phyloP scores from a whole-genome alignment of 441 rosid genomes.

The Populus hybrid region DNA sequence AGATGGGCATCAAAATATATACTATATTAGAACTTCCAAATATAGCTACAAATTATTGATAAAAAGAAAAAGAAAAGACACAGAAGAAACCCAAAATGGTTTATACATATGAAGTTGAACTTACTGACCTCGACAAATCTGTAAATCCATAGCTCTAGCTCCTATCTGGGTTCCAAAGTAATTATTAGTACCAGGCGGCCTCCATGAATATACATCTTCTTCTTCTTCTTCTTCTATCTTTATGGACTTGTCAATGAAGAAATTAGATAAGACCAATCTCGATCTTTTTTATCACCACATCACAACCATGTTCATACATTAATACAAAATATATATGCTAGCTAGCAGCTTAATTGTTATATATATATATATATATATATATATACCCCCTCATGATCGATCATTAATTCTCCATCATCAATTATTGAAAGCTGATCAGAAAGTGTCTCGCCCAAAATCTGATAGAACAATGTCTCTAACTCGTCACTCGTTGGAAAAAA shows the following conservation, averaged over 20 bases:
- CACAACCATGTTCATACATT: not conserved
- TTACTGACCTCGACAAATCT: slow-evolving; percentile 10
- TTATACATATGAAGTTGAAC: slow-evolving; percentile 6
- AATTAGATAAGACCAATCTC: not conserved
- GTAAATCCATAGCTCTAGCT: slow-evolving; percentile 6
- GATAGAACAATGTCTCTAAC: not conserved
- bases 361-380: not conserved
- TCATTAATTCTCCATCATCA: not conserved
- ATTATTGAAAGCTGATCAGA: not conserved
- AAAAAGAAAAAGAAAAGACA: not conserved
- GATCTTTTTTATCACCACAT: not conserved
- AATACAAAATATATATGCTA: not conserved
- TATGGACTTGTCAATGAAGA: not conserved
- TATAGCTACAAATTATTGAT: slow-evolving; percentile 1
- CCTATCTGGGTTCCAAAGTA: not conserved
- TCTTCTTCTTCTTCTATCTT: not conserved
- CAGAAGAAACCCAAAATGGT: not conserved
- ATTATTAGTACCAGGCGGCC: not conserved
- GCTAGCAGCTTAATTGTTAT: not conserved
- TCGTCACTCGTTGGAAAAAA: not conserved
- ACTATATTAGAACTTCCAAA: not conserved
- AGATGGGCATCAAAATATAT: not conserved
- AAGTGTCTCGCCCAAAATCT: not conserved
- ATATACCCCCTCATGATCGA: not conserved
- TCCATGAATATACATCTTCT: not conserved